Percentiles rank a stretch among this genome's conserved stretches.
These are phyloP conservation scores for Colletotrichum siamense DNA, from an alignment of 2,329 filamentous ascomycete genomes.

Conservation along the genomic window DNA sequence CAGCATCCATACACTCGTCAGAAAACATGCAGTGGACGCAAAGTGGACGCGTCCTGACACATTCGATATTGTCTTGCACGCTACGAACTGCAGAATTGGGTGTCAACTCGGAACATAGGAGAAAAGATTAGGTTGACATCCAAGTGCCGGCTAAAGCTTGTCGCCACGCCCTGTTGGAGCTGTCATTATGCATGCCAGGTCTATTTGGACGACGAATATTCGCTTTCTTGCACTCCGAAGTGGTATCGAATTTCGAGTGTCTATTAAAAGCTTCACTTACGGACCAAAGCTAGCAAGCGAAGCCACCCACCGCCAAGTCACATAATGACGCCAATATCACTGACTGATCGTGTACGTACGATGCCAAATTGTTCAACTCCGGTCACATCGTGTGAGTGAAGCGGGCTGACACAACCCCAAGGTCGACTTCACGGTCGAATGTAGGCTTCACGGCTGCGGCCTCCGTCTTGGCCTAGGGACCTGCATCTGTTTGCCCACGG, in stretches of 20 bases:
- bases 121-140: background rate
- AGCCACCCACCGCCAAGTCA: background rate
- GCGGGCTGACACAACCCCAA: background rate
- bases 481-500: background rate
- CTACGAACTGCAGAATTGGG: background rate
- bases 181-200: background rate
- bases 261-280: background rate
- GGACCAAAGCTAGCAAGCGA: background rate
- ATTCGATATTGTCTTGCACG: background rate
- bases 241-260: background rate
- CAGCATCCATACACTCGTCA: background rate
- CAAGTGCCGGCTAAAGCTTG: slow-evolving; percentile 11
- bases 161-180: background rate
- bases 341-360: background rate
- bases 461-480: background rate
- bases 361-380: background rate
- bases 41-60: background rate
- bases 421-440: background rate
- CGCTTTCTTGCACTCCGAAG: background rate
- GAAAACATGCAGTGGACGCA: background rate
- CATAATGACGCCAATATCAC: background rate
- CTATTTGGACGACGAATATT: background rate
- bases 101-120: slow-evolving; percentile 9
- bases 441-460: background rate
- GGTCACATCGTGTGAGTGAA: background rate